A percentile compares a stretch with the other conserved stretches of the same genome.
Conservation (phyloP, 2,329 filamentous ascomycete genomes). For the Colletotrichum theobromicola region DNA sequence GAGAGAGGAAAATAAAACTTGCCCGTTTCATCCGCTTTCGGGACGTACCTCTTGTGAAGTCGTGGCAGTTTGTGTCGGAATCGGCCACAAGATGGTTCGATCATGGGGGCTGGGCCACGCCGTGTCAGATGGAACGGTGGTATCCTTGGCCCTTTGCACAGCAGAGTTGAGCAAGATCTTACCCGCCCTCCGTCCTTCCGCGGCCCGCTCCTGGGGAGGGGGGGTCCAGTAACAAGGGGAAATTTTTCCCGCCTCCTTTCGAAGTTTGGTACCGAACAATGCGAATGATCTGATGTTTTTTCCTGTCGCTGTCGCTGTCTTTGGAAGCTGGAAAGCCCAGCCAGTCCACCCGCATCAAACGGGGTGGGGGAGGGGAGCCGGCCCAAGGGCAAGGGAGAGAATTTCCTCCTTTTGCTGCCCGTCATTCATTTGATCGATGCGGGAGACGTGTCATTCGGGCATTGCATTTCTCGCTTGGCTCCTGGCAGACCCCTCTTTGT, state of each 20-base stretch:
- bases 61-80: not conserved
- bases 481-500: not conserved
- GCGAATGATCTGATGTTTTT: conserved; percentile 1
- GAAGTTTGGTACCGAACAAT: not conserved
- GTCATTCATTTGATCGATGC: conserved; percentile 7
- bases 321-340: not conserved
- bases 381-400: not conserved
- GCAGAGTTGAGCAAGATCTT: not conserved
- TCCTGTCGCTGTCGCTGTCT: not conserved
- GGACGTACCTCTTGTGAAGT: not conserved
- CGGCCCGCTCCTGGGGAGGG: not conserved
- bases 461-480: not conserved
- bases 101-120: not conserved
- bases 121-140: not conserved
- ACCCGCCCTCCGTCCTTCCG: conserved; percentile 3
- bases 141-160: not conserved
- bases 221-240: not conserved
- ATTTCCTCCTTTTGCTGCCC: conserved; percentile 1
- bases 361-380: not conserved
- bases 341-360: not conserved
- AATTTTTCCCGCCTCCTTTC: not conserved
- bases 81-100: conserved; percentile 8
- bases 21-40: not conserved
- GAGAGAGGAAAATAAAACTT: not conserved
- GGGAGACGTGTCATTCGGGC: not conserved